Evolutionary conservation across 2,329 filamentous ascomycete species (phyloP), one percentile per base, ranked within the genome.

Genomic region (Botrytis pseudocinerea): DNA sequence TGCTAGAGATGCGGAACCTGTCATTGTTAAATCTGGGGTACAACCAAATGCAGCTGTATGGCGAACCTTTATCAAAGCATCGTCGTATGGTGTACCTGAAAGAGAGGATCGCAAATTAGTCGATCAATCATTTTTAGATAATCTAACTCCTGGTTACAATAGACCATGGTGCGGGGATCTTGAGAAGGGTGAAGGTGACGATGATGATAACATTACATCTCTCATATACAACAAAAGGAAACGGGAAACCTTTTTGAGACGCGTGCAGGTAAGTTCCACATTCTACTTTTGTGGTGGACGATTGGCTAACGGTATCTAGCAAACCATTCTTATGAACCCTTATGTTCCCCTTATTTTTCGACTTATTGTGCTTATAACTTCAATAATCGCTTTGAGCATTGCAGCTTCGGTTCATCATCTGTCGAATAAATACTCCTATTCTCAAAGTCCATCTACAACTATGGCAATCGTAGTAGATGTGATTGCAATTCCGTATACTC

Each of bases 391-490:
- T 7, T 87, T 99, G 38, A 93, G 90, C 22, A 86, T 99, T 14
- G 91, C 94, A 2, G 89, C 87, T 5, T 90, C 90, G 38, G 94
- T 98, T 68, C 93, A 90, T 81, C 84, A 90, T 77, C 82, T 85
- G 40, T 77, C 82, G 77, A 78, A 83, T 57, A 76, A 76, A 62
- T 80, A 79, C 79, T 73, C 82, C 80, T 81, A 84, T 44, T 83
- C 85, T 2, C 90, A 93, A 80, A 90, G 88, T 44, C 89, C 92
- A 57, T 97, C 96, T 69, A 92, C 94, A 12, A 88, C 94, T 74
- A 94, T 98, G 84, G 95, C 95, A 44, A 91, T 98, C 71, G 89
- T 93, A 51, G 93, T 99, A 57, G 95, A 98, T 82, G 90, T 92
- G 10, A 87, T 98, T 22, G 95, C 96, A 4, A 87, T 98, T 73